A percentile compares a stretch with the other conserved stretches of the same genome.
Evolutionary conservation across 495 filamentous ascomycete genomes (phyloP).

Genomic region (Tuber melanosporum): DNA sequence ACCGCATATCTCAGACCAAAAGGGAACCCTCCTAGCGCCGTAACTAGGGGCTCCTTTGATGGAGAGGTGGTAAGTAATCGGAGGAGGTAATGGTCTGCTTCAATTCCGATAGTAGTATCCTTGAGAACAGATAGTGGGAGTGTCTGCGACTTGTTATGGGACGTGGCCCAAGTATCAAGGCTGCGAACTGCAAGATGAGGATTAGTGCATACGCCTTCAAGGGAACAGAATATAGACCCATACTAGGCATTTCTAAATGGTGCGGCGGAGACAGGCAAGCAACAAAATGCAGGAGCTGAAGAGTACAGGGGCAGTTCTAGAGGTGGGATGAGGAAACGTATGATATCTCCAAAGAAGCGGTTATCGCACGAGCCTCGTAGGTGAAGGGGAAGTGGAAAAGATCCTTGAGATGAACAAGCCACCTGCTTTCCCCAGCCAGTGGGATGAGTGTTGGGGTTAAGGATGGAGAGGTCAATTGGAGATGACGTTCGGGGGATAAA

Average conservation of each 20-base stretch:
- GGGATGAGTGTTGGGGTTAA: background rate
- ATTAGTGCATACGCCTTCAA: background rate
- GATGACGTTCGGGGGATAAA: background rate
- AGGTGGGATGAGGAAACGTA: background rate
- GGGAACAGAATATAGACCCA: background rate
- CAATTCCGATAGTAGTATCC: slow-evolving; percentile 69
- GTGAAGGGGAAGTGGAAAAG: background rate
- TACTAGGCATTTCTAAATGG: slow-evolving; percentile 31
- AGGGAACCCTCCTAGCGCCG: slow-evolving; percentile 83
- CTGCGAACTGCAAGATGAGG: slow-evolving; percentile 48
- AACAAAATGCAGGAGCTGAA: background rate
- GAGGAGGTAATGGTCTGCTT: slow-evolving; percentile 81
- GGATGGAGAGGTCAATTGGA: background rate
- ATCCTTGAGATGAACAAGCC: background rate
- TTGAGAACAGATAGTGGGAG: slow-evolving; percentile 60
- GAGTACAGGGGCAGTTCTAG: background rate
- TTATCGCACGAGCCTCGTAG: background rate
- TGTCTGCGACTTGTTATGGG: slow-evolving; percentile 48
- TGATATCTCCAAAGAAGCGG: background rate
- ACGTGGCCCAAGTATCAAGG: slow-evolving; percentile 54
- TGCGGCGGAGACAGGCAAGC: background rate
- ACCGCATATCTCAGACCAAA: slow-evolving; percentile 66
- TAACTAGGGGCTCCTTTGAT: slow-evolving; percentile 74
- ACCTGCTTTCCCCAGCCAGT: background rate
- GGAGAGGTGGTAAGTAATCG: slow-evolving; percentile 61